Evolutionary conservation across 2,329 filamentous ascomycete genomes (phyloP).

Genomic region (Scedosporium apiospermum): DNA sequence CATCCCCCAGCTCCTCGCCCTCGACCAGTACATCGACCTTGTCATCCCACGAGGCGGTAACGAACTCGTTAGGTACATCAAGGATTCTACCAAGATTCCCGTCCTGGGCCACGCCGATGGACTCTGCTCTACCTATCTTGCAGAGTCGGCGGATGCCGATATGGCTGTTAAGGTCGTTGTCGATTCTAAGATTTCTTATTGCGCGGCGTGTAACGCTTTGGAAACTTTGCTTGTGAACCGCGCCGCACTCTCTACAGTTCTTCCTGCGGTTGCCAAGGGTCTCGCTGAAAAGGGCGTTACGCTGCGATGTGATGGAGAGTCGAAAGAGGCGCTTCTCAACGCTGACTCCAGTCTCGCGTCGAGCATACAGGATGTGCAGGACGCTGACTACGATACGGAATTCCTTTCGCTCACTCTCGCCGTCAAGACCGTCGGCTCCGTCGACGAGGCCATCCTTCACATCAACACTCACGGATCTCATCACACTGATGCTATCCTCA

Average conservation of each 20-base stretch:
- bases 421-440: conserved; percentile 63
- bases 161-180: conserved; percentile 70
- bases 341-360: conserved; percentile 30
- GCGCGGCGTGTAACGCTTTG: conserved; percentile 89
- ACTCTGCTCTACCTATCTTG: conserved; percentile 79
- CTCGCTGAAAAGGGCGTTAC: conserved; percentile 69
- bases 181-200: conserved; percentile 90
- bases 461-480: conserved; percentile 90
- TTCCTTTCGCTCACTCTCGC: conserved; percentile 79
- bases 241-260: conserved; percentile 52
- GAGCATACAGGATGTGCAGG: conserved; percentile 54
- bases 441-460: conserved; percentile 69
- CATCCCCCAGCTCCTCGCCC: conserved; percentile 75
- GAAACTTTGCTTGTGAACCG: conserved; percentile 85
- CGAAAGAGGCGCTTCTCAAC: conserved; percentile 52
- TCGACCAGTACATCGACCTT: conserved; percentile 84
- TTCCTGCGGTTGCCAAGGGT: conserved; percentile 64
- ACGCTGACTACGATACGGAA: conserved; percentile 76
- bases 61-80: conserved; percentile 83
- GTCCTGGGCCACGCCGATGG: conserved; percentile 95
- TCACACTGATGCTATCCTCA: conserved; percentile 90
- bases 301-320: conserved; percentile 66
- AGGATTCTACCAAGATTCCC: conserved; percentile 83
- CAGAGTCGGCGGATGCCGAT: conserved; percentile 61
- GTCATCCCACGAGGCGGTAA: conserved; percentile 90